A percentile compares a stretch with the other conserved stretches of the same genome.
Conservation (phyloP, 1,139 yeast species). For the Arxiozyma telluris region DNA sequence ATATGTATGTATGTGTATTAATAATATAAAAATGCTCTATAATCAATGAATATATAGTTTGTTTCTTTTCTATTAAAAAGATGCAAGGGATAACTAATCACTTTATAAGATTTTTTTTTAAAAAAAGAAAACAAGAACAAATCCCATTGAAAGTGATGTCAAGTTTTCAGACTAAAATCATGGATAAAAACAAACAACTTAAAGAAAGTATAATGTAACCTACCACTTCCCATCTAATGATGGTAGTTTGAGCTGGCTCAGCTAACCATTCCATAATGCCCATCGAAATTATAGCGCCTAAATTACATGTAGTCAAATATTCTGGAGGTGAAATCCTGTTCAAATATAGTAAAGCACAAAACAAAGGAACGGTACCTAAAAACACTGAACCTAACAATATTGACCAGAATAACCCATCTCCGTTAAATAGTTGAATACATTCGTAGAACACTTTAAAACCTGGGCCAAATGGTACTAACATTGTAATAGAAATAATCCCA, state of each 20-base stretch:
- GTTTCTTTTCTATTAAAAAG: too few species aligned
- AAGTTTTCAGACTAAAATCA: constrained; percentile 5
- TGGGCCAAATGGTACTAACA: constrained; percentile 20
- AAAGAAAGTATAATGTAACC: constrained; percentile 23
- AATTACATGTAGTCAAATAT: constrained; percentile 20
- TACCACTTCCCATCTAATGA: constrained; percentile 28
- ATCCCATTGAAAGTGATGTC: background rate
- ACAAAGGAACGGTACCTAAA: constrained; percentile 20
- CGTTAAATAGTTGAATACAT: constrained; percentile 13
- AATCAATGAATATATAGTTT: background rate
- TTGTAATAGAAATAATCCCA: constrained; percentile 16
- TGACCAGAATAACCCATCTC: constrained; percentile 20
- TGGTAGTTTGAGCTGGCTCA: constrained; percentile 23
- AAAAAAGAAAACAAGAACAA: too few species aligned
- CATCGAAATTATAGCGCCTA: constrained; percentile 24
- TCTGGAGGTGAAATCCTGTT: constrained; percentile 20
- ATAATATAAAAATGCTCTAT: background rate
- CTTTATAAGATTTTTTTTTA: too few species aligned
- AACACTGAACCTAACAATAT: constrained; percentile 16
- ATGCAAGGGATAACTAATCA: background rate
- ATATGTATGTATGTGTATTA: background rate
- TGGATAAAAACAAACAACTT: constrained; percentile 19
- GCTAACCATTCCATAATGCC: constrained; percentile 26
- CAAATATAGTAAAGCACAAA: constrained; percentile 17
- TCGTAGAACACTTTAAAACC: constrained; percentile 10